These are phyloP conservation scores for Berberis vulgaris DNA, from an alignment of 164 flowering plant species.

Conservation along the genomic window DNA sequence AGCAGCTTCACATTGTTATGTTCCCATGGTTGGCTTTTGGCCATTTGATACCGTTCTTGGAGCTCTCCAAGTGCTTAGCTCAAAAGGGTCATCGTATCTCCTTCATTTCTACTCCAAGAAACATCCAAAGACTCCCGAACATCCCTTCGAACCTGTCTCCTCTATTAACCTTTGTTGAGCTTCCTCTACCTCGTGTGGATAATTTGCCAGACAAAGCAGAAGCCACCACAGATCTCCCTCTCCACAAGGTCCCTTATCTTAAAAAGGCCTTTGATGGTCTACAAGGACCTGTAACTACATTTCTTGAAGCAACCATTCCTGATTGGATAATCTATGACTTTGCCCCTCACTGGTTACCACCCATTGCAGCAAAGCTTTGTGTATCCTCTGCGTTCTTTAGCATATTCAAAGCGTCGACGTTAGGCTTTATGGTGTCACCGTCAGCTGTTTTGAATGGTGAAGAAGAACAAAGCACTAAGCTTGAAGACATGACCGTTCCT, in stretches of 20 bases:
- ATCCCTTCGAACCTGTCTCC: neutral
- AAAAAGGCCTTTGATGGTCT: constrained; percentile 4
- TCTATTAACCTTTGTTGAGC: neutral
- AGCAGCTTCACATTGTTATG: constrained; percentile 2
- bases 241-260: neutral
- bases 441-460: neutral
- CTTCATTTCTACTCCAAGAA: constrained; percentile 6
- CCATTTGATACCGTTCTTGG: constrained; percentile 1
- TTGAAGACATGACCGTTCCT: neutral
- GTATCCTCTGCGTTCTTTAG: constrained; percentile 5
- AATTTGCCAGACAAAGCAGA: neutral
- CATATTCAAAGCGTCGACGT: constrained; percentile 1
- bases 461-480: neutral
- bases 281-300: neutral
- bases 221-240: neutral
- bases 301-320: neutral
- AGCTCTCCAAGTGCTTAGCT: constrained; percentile 2
- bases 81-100: neutral
- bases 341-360: constrained; percentile 4
- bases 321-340: constrained; percentile 7
- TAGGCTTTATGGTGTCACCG: constrained; percentile 3
- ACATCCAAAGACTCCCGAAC: constrained; percentile 5
- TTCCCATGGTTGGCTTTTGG: constrained; percentile 8
- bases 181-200: neutral
- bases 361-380: constrained; percentile 1